Conservation (phyloP, 2,329 filamentous ascomycete species). For the Trichoderma breve region DNA sequence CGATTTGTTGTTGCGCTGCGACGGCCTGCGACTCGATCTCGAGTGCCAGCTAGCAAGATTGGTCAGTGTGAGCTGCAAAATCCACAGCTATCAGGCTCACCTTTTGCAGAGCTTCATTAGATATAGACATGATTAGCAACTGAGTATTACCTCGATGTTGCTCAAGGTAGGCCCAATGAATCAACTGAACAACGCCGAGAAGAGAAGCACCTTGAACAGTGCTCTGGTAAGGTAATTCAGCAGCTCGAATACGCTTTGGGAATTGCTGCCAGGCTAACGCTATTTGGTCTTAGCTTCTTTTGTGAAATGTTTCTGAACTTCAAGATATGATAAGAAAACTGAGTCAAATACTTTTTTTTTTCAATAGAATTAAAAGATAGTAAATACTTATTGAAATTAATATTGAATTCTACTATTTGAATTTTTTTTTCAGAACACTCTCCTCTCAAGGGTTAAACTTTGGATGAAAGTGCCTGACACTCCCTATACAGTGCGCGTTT, state of each 20-base stretch:
- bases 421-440: not conserved
- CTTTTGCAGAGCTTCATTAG: slow-evolving; percentile 92
- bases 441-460: not conserved
- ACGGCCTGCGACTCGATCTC: slow-evolving; percentile 92
- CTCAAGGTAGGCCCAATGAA: not conserved
- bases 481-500: not conserved
- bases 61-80: not conserved
- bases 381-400: not conserved
- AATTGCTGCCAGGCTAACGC: not conserved
- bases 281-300: not conserved
- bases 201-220: not conserved
- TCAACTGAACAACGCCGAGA: not conserved
- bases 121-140: slow-evolving; percentile 70
- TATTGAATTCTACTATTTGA: not conserved
- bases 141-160: not conserved
- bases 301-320: not conserved
- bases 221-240: not conserved
- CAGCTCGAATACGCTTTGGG: not conserved
- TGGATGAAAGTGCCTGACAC: not conserved
- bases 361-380: not conserved
- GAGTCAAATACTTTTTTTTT: not conserved
- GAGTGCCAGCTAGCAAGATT: slow-evolving; percentile 66
- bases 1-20: slow-evolving; percentile 88
- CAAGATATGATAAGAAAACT: not conserved
- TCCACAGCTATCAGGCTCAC: slow-evolving; percentile 43